Evolutionary conservation across 176 grass and related monocot species (phyloP).

Genomic region (Pontederia crassipes): DNA sequence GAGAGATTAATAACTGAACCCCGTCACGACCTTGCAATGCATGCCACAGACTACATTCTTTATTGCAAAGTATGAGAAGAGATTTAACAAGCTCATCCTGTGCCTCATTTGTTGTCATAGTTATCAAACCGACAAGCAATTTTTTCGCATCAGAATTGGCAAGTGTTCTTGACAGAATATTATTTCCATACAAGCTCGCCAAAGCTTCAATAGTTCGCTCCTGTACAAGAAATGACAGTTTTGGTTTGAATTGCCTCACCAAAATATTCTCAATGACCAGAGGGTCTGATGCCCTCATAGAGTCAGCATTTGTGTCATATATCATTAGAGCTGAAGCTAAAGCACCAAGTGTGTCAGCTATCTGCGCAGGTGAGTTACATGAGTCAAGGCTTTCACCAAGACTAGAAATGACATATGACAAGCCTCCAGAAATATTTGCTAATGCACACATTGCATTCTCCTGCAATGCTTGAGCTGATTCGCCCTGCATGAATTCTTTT

Average conservation of each 20-base stretch:
- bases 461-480: constrained; percentile 96
- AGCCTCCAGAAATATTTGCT: constrained; percentile 97
- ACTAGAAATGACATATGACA: constrained; percentile 97
- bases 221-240: constrained; percentile 78
- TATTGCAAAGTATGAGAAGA: constrained; percentile 80
- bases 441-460: constrained; percentile 99
- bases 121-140: constrained; percentile 91
- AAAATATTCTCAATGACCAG: constrained; percentile 78
- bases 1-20: constrained; percentile 94
- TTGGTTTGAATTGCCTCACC: constrained; percentile 86
- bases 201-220: constrained; percentile 98
- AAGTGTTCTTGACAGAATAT: constrained; percentile 72
- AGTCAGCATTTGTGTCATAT: constrained; percentile 92
- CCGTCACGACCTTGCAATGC: constrained; percentile 98
- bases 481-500: constrained; percentile 99
- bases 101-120: constrained; percentile 79
- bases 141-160: constrained; percentile 86
- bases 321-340: constrained; percentile 99
- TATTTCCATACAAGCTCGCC: constrained; percentile 94
- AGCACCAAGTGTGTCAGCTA: constrained; percentile 94
- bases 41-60: constrained; percentile 86
- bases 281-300: constrained; percentile 69
- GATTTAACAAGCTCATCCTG: constrained; percentile 91
- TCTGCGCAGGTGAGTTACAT: constrained; percentile 87
- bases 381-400: constrained; percentile 96